Evolutionary conservation across 345 rosid species (phyloP).

Genomic region (Excoecaria cochinchinensis): DNA sequence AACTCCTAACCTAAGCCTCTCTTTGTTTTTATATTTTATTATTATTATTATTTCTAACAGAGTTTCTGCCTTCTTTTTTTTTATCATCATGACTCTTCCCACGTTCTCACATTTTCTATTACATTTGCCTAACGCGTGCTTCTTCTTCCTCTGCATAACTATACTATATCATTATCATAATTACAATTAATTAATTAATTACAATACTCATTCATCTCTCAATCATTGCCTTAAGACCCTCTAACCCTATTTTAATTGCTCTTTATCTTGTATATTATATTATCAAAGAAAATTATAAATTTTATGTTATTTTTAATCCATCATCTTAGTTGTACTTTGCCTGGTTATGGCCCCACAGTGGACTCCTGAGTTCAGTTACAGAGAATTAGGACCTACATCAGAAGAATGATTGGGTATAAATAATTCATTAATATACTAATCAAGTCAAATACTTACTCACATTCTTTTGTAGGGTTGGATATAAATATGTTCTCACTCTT

Average conservation of each 20-base stretch:
- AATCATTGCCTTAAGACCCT: constrained; percentile 26
- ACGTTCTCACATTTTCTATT: constrained; percentile 42
- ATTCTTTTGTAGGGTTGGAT: constrained; percentile 22
- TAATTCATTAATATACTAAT: constrained; percentile 21
- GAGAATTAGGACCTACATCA: constrained; percentile 32
- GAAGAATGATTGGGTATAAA: constrained; percentile 32
- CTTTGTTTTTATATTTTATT: constrained; percentile 12
- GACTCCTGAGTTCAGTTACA: constrained; percentile 47
- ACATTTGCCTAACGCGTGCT: neutral
- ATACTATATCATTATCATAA: neutral
- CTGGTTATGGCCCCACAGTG: constrained; percentile 44
- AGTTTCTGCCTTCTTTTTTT: constrained; percentile 18
- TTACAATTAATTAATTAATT: constrained; percentile 13
- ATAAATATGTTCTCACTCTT: constrained; percentile 35
- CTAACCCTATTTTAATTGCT: constrained; percentile 17
- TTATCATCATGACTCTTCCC: constrained; percentile 32
- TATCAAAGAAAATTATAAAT: too few species aligned
- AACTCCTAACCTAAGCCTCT: constrained; percentile 5
- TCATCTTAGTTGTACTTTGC: constrained; percentile 53
- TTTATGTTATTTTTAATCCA: constrained; percentile 11
- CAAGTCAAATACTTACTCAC: constrained; percentile 43
- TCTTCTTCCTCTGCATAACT: constrained; percentile 15
- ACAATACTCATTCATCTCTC: constrained; percentile 13
- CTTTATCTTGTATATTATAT: constrained; percentile 15
- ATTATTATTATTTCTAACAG: constrained; percentile 5